Evolutionary conservation across 139 green algal species (phyloP).

Genomic region (Chlorella sorokiniana): DNA sequence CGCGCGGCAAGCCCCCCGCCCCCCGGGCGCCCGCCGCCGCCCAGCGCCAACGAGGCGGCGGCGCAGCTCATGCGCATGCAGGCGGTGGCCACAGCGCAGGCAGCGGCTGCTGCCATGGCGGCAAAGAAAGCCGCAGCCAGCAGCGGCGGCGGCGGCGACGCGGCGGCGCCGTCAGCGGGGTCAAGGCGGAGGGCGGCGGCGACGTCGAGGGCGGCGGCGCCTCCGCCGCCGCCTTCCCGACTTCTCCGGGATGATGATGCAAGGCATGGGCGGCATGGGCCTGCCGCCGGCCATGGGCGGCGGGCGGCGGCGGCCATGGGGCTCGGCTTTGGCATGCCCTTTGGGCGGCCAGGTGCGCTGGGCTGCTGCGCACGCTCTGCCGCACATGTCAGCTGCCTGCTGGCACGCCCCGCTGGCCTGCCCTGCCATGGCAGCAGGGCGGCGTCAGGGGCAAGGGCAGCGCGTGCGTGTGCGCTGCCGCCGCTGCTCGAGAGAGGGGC

Average conservation of each 20-base stretch:
- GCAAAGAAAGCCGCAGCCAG: not conserved
- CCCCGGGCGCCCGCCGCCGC: not conserved
- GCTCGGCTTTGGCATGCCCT: not conserved
- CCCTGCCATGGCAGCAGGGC: too few species aligned
- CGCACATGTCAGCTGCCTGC: too few species aligned
- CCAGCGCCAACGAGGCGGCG: constrained; percentile 2
- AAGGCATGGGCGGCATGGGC: not conserved
- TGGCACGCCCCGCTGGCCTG: too few species aligned
- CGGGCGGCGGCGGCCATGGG: not conserved
- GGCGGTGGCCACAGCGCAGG: not conserved
- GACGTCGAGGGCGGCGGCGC: not conserved
- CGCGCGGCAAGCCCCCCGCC: not conserved
- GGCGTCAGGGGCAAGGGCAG: too few species aligned
- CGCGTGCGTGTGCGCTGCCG: too few species aligned
- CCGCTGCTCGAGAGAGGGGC: too few species aligned
- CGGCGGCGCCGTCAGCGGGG: not conserved
- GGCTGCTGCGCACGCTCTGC: too few species aligned
- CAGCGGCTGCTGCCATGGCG: constrained; percentile 9
- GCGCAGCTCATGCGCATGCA: not conserved
- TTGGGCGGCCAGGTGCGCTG: constrained; percentile 7
- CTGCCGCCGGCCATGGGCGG: constrained; percentile 2
- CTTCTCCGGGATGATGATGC: not conserved
- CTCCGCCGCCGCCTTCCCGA: not conserved
- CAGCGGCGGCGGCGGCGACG: not conserved
- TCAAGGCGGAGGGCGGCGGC: not conserved